Conservation (phyloP, 2,329 filamentous ascomycete species). For the Ceratocystis ficicola region DNA sequence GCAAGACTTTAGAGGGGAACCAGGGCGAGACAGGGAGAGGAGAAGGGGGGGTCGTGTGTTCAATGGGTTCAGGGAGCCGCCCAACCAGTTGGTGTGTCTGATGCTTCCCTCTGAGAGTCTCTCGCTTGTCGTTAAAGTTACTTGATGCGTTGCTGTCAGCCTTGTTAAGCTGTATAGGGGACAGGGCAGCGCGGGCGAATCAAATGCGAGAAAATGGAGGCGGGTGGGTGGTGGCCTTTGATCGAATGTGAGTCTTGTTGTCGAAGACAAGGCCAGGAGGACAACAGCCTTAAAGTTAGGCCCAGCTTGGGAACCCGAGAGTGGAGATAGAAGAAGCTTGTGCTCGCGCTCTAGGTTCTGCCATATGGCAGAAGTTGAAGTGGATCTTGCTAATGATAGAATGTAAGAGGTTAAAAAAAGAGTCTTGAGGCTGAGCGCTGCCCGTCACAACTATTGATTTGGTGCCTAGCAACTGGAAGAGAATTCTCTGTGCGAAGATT, state of each 20-base stretch:
- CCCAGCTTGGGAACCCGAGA: background rate
- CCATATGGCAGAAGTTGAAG: constrained; percentile 10
- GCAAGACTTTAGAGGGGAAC: background rate
- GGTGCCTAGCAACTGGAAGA: background rate
- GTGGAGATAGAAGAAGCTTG: constrained; percentile 1
- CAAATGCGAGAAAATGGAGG: too few species aligned
- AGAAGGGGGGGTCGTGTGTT: too few species aligned
- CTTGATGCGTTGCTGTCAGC: too few species aligned
- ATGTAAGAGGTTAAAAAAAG: background rate
- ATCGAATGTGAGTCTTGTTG: too few species aligned
- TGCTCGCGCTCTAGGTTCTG: background rate
- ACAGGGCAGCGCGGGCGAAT: too few species aligned
- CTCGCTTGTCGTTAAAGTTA: too few species aligned
- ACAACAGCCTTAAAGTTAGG: background rate
- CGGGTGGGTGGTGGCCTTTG: too few species aligned
- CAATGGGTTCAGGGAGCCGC: background rate
- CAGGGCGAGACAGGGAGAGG: background rate
- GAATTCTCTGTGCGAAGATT: background rate
- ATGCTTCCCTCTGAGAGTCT: too few species aligned
- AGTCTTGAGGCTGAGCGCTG: background rate
- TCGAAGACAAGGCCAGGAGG: background rate
- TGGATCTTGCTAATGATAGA: constrained; percentile 5
- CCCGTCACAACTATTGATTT: background rate
- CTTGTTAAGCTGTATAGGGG: too few species aligned
- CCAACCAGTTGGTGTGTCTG: background rate